Evolutionary conservation across 2,329 filamentous ascomycete genomes (phyloP).

Genomic region (Alternaria sp.): DNA sequence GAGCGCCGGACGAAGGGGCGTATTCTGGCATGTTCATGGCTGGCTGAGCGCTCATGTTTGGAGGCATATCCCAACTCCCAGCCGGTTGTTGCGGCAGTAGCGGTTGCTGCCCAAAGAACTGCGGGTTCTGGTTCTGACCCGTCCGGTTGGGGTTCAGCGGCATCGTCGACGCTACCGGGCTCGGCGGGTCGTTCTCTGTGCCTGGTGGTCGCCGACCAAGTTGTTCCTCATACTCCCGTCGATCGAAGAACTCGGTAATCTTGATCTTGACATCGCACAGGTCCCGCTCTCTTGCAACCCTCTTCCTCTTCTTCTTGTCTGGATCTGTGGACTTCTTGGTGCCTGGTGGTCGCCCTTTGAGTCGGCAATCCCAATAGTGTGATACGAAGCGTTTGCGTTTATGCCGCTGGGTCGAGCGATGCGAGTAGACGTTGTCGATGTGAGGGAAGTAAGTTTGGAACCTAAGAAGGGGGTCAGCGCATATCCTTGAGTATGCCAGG

Average conservation of each 20-base stretch:
- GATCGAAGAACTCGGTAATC: conserved; percentile 78
- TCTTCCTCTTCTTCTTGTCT: conserved; percentile 81
- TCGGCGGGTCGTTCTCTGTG: conserved; percentile 14
- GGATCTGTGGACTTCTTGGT: conserved; percentile 82
- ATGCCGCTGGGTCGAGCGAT: conserved; percentile 80
- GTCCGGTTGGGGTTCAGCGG: conserved; percentile 1
- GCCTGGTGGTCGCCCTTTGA: conserved; percentile 79
- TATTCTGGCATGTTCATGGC: conserved; percentile 24
- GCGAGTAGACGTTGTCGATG: conserved; percentile 84
- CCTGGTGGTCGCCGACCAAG: conserved; percentile 36
- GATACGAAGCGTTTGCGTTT: conserved; percentile 84
- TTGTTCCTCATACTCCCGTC: conserved; percentile 49
- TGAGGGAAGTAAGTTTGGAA: conserved; percentile 84
- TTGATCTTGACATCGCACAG: conserved; percentile 89
- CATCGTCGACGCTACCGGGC: conserved; percentile 8
- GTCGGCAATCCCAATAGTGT: conserved; percentile 83
- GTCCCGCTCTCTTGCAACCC: conserved; percentile 74
- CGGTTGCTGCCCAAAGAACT: conserved; percentile 33
- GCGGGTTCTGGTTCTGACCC: conserved; percentile 15
- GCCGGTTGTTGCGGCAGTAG: conserved; percentile 22
- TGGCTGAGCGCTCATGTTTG: conserved; percentile 19
- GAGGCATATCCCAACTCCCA: conserved; percentile 33
- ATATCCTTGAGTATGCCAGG: neutral
- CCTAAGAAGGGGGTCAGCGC: conserved; percentile 50
- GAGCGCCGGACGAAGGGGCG: conserved; percentile 8